phyloP scores from a whole-genome alignment of 2,329 filamentous ascomycete genomes.

The Chrysosporium queenslandicum region DNA sequence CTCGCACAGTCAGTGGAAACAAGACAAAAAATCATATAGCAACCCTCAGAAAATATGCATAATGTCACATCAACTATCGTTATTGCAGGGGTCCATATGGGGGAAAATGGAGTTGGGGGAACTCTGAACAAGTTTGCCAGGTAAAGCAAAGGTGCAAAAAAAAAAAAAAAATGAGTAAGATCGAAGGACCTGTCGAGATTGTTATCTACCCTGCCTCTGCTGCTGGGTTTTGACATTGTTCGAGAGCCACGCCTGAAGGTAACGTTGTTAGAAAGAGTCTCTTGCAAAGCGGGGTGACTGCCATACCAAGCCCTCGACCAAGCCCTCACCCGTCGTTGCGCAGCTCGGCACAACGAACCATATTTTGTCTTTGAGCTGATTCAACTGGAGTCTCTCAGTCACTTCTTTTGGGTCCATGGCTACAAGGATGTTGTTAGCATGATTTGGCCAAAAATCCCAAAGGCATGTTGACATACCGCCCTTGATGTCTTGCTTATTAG shows the following conservation, averaged over 20 bases:
- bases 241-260: slow-evolving; percentile 57
- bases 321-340: slow-evolving; percentile 69
- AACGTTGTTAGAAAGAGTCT: slow-evolving; percentile 15
- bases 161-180: background rate
- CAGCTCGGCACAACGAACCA: slow-evolving; percentile 80
- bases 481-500: slow-evolving; percentile 95
- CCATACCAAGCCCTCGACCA: slow-evolving; percentile 64
- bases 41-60: slow-evolving; percentile 20
- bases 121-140: background rate
- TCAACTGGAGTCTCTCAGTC: slow-evolving; percentile 64
- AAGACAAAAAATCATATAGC: slow-evolving; percentile 21
- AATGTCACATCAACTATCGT: slow-evolving; percentile 36
- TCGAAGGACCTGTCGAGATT: background rate
- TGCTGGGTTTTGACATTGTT: slow-evolving; percentile 63
- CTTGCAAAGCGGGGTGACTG: slow-evolving; percentile 10
- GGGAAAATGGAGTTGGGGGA: background rate
- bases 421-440: slow-evolving; percentile 26
- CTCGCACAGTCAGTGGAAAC: slow-evolving; percentile 18
- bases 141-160: background rate
- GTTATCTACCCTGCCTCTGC: slow-evolving; percentile 27
- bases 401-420: slow-evolving; percentile 73
- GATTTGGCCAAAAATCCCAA: background rate
- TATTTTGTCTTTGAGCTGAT: slow-evolving; percentile 69
- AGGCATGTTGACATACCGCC: slow-evolving; percentile 45
- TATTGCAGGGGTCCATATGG: slow-evolving; percentile 25